Conservation (phyloP, 2,329 filamentous ascomycete species). For the Microdochium bolleyi region DNA sequence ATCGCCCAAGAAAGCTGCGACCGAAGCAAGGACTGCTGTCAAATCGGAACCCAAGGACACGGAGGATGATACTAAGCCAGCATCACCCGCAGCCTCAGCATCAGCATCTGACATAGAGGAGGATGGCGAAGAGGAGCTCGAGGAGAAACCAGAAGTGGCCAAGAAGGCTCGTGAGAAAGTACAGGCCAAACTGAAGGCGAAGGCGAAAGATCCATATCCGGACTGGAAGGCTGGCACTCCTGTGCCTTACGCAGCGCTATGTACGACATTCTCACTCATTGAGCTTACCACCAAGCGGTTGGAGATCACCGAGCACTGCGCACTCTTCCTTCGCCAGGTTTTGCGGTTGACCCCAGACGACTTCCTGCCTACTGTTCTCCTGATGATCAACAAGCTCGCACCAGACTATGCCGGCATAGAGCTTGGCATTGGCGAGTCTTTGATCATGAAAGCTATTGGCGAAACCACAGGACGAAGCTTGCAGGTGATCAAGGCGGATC, state of each 20-base stretch:
- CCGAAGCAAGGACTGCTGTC: constrained; percentile 28
- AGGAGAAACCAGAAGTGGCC: constrained; percentile 61
- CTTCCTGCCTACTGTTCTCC: constrained; percentile 76
- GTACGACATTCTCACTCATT: constrained; percentile 87
- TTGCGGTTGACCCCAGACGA: constrained; percentile 82
- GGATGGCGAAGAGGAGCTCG: constrained; percentile 43
- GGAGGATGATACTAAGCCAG: constrained; percentile 18
- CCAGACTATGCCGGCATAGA: constrained; percentile 96
- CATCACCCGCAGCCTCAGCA: constrained; percentile 6
- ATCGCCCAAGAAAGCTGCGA: constrained; percentile 36
- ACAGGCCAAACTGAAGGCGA: constrained; percentile 64
- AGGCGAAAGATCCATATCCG: constrained; percentile 74
- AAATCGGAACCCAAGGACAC: constrained; percentile 28
- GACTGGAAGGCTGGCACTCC: constrained; percentile 88
- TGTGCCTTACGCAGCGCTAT: constrained; percentile 90
- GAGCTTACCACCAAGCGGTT: constrained; percentile 92
- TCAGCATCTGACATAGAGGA: constrained; percentile 36
- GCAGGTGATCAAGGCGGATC: constrained; percentile 86
- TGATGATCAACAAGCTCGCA: constrained; percentile 98
- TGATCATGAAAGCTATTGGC: constrained; percentile 98
- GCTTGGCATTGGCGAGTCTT: constrained; percentile 92
- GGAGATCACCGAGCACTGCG: constrained; percentile 81
- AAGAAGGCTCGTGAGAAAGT: constrained; percentile 74
- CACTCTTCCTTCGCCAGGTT: constrained; percentile 89
- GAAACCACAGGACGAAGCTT: constrained; percentile 86